A percentile compares a stretch with the other conserved stretches of the same genome.
phyloP scores from a whole-genome alignment of 352 stramenopile genomes.

The Globisporangium barbulae region DNA sequence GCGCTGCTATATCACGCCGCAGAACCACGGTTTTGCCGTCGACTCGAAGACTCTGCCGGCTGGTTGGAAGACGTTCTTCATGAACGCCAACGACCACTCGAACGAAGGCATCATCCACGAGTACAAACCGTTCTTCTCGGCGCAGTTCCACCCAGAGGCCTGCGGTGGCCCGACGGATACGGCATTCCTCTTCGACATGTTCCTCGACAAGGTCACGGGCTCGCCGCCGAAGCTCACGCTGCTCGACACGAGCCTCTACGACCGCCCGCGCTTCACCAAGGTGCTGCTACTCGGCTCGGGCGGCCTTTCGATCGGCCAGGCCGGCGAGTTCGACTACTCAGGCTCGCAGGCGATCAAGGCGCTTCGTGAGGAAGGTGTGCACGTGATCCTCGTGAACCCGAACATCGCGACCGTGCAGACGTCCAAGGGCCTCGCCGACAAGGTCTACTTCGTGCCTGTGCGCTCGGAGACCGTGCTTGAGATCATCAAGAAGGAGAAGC shows the following conservation, averaged over 20 bases:
- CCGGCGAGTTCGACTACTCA: constrained; percentile 99
- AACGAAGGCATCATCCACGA: constrained; percentile 99
- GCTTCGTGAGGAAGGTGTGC: constrained; percentile 97
- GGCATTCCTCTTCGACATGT: constrained; percentile 97
- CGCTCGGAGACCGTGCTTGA: constrained; percentile 89
- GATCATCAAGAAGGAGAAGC: constrained; percentile 74
- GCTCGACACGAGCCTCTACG: constrained; percentile 78
- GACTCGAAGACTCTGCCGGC: constrained; percentile 90
- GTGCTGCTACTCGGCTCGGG: constrained; percentile 96
- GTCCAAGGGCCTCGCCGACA: constrained; percentile 92
- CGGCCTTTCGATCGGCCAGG: constrained; percentile 98
- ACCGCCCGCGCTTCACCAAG: constrained; percentile 88
- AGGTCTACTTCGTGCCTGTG: constrained; percentile 98
- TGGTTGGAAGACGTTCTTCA: constrained; percentile 96
- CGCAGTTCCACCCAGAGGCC: constrained; percentile 99
- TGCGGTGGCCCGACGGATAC: constrained; percentile 95
- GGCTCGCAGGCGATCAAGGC: constrained; percentile 98
- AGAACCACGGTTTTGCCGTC: constrained; percentile 99
- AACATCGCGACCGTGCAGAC: constrained; percentile 99
- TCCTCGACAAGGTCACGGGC: constrained; percentile 88
- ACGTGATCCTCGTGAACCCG: constrained; percentile 98
- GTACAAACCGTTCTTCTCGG: constrained; percentile 97
- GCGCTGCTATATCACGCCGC: constrained; percentile 97
- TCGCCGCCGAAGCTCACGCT: constrained; percentile 75
- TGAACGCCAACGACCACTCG: constrained; percentile 98